Conservation (phyloP, 371 early-diverging fungal genomes). For the Lichtheimia hyalospora region DNA sequence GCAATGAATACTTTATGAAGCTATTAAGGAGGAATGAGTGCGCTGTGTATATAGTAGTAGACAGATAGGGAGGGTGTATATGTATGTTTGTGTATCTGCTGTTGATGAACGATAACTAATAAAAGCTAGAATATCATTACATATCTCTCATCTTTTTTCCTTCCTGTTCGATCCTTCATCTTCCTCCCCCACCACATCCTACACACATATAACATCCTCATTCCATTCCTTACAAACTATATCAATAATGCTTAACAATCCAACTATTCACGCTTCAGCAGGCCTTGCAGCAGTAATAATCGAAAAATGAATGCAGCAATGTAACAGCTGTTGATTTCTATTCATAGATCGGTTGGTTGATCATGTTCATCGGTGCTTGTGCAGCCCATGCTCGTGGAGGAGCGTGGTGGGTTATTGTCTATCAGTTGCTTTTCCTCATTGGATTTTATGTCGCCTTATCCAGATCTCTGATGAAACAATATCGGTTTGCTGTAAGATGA, state of each 20-base stretch:
- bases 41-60: neutral
- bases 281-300: slow-evolving; percentile 16
- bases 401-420: slow-evolving; percentile 26
- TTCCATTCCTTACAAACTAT: neutral
- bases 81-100: too few relatives aligned
- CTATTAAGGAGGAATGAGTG: neutral
- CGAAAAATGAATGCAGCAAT: too few relatives aligned
- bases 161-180: slow-evolving; percentile 1
- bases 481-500: slow-evolving; percentile 14
- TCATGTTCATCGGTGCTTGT: slow-evolving; percentile 14
- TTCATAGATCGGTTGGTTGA: slow-evolving; percentile 21
- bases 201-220: slow-evolving; percentile 3
- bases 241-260: slow-evolving; percentile 21
- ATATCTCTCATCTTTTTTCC: neutral
- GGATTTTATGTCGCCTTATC: slow-evolving; percentile 14
- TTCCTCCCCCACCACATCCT: slow-evolving; percentile 1
- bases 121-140: neutral
- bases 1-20: too few relatives aligned
- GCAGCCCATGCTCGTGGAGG: slow-evolving; percentile 14
- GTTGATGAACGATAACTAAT: too few relatives aligned
- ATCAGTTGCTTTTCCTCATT: slow-evolving; percentile 16
- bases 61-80: neutral
- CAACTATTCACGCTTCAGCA: slow-evolving; percentile 15
- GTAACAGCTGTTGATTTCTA: too few relatives aligned
- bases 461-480: slow-evolving; percentile 11